Base-by-base conservation (phyloP, 2,329 filamentous ascomycete genomes). In the Fusarium continuum region DNA sequence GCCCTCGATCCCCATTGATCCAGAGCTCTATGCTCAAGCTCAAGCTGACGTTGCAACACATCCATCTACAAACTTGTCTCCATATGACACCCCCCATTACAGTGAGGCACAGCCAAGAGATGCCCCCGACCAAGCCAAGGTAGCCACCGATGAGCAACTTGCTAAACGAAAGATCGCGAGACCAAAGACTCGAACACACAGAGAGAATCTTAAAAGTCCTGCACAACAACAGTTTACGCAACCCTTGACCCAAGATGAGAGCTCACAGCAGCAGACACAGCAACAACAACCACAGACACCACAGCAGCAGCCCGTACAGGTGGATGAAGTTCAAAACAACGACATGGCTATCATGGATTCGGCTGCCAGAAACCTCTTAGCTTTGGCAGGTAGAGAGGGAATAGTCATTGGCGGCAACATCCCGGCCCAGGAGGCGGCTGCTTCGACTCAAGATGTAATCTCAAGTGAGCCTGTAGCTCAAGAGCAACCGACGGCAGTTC, bases 81-180 rank as follows among this genome's bases (percentile, higher is more conserved):
- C 20, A 25, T 20, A 22, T 11, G 20, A 9, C 29, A 16, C 16
- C 3, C 4, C 20, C 29, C 14, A 25, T 13, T 20, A 46, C 25
- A 10, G 34, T 14, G 20, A 25, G 6, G n/a, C n/a, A 22, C 20
- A 8, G 8, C 17, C 16, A 5, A 9, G 25, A 20, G 7, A 31
- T 10, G 20, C 13, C 13, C 20, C 9, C 14, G 53, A 63, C 4
- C 23, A 11, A n/a, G 36, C 48, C 8, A 19, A 28, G 20, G 9
- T 34, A 25, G 61, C 61, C 5, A 56, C 39, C 6, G 19, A 49
- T 11, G 60, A 55, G 16, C 31, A 55, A 28, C 29, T 47, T n/a
- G 38, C 61, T 23, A 34, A 25, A 13, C 14, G 61, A 22, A 40
- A 22, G 10, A 50, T 64, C 16, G 25, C 44, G 23, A 61, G 45